A percentile compares a stretch with the other conserved stretches of the same genome.
phyloP scores from a whole-genome alignment of 1,139 yeast genomes.

The Candida freyschussii region DNA sequence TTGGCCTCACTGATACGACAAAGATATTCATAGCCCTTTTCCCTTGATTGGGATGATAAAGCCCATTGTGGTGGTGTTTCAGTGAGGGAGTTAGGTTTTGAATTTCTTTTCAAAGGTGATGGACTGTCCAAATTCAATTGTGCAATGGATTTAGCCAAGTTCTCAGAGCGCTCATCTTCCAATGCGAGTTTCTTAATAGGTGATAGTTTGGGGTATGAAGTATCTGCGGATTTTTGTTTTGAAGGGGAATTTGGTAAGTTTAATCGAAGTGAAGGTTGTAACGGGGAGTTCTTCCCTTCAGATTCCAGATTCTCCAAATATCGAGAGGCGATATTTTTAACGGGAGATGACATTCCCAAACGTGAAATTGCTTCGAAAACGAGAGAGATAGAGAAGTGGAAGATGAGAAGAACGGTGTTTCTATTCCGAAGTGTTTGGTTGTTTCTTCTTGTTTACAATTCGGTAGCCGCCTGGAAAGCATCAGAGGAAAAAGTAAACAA shows the following conservation, averaged over 20 bases:
- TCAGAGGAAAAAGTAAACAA: no score
- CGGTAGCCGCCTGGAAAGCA: no score
- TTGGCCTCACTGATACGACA: constrained; percentile 89
- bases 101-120: constrained; percentile 22
- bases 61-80: constrained; percentile 15
- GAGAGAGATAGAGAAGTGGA: no score
- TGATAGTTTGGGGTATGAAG: constrained; percentile 1
- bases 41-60: constrained; percentile 10
- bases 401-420: no score
- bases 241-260: constrained; percentile 10
- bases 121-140: constrained; percentile 21
- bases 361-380: no score
- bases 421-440: no score
- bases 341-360: no score
- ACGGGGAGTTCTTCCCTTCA: constrained; percentile 3
- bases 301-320: constrained; percentile 14
- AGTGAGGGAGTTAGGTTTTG: constrained; percentile 1
- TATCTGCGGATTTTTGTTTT: constrained; percentile 1
- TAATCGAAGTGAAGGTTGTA: constrained; percentile 11
- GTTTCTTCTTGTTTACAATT: no score
- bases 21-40: constrained; percentile 71
- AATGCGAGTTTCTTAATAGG: constrained; percentile 7
- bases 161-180: constrained; percentile 9
- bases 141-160: constrained; percentile 20
- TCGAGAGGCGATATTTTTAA: constrained; percentile 15